Conservation (phyloP, 306 rosid species). For the Lathyrus oleraceus region DNA sequence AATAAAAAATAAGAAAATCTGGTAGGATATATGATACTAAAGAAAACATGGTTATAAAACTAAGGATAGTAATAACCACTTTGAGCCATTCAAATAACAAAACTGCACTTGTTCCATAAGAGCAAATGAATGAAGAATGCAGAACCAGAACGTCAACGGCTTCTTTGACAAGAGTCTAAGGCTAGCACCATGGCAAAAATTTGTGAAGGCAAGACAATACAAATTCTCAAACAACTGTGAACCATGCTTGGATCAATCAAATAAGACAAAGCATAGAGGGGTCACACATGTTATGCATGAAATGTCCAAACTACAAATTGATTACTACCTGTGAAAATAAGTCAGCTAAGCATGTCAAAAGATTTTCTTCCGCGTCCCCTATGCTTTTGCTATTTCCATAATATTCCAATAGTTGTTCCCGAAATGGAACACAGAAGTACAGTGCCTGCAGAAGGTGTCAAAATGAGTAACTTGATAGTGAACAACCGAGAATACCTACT, state of each 20-base stretch:
- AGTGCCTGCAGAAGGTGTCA: conserved; percentile 67
- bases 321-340: conserved; percentile 94
- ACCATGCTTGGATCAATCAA: background rate
- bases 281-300: background rate
- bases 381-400: conserved; percentile 71
- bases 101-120: background rate
- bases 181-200: conserved; percentile 8
- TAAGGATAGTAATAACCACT: background rate
- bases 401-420: conserved; percentile 86
- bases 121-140: conserved; percentile 13
- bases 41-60: background rate
- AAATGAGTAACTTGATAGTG: conserved; percentile 22
- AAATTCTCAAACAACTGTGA: conserved; percentile 29
- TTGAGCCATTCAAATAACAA: background rate
- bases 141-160: background rate
- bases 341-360: conserved; percentile 95
- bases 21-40: background rate
- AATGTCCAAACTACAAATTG: conserved; percentile 27
- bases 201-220: background rate
- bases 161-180: background rate
- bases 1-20: background rate
- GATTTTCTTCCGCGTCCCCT: conserved; percentile 89
- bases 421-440: conserved; percentile 98
- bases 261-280: background rate
- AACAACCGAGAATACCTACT: conserved; percentile 13